Percentiles rank a stretch among this genome's conserved stretches.
Conservation (phyloP, 164 flowering plant genomes). For the Sedum album region DNA sequence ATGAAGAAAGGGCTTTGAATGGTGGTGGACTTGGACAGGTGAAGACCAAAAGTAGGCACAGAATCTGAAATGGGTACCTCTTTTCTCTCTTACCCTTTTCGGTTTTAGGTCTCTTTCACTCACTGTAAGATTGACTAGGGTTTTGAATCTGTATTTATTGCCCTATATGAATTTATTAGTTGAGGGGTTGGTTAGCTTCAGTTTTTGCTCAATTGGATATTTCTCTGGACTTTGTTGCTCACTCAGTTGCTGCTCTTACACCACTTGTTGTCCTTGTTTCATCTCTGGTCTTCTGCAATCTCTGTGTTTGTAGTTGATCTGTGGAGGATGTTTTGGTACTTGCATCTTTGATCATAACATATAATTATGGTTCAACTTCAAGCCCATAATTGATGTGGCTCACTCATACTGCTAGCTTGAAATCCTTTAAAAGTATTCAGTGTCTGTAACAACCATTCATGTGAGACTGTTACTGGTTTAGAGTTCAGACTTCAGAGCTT, state of each 20-base stretch:
- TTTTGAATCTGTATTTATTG: constrained; percentile 29
- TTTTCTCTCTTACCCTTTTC: constrained; percentile 36
- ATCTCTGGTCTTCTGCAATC: constrained; percentile 27
- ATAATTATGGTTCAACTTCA: too few species aligned
- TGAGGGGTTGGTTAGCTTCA: constrained; percentile 19
- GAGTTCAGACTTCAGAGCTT: background rate
- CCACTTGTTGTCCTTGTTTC: constrained; percentile 1
- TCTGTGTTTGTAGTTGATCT: constrained; percentile 12
- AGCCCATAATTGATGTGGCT: constrained; percentile 15
- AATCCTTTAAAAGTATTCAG: background rate
- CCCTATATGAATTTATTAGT: constrained; percentile 8
- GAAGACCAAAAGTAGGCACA: constrained; percentile 43
- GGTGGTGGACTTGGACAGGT: constrained; percentile 23
- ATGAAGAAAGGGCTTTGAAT: constrained; percentile 22
- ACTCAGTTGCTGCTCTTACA: constrained; percentile 3
- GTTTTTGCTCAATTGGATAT: constrained; percentile 22
- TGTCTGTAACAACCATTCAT: background rate
- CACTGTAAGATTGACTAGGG: constrained; percentile 44
- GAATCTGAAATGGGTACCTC: constrained; percentile 60
- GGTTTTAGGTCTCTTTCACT: constrained; percentile 25
- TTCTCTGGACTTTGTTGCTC: constrained; percentile 6
- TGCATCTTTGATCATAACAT: background rate
- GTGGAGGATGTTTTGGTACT: constrained; percentile 11
- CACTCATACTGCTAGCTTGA: background rate
- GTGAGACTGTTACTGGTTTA: background rate